These are phyloP conservation scores for Coemansia furcata DNA, from an alignment of 192 early-diverging fungal genomes.

Conservation along the genomic window DNA sequence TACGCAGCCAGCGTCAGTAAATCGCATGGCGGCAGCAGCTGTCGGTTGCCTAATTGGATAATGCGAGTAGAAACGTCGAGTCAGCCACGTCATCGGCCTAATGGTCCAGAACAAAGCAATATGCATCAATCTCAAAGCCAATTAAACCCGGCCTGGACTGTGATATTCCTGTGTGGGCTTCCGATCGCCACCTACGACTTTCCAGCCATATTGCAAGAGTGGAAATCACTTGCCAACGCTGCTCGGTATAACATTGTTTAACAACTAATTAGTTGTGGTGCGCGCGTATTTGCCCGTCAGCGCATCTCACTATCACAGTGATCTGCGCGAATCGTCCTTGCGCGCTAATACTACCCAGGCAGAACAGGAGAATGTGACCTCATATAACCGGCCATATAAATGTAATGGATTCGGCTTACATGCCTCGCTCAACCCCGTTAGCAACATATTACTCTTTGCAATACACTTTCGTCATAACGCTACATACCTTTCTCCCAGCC, in stretches of 20 bases:
- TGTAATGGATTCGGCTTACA: not conserved
- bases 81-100: not conserved
- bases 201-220: not conserved
- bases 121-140: not conserved
- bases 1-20: not conserved
- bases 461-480: not conserved
- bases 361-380: not conserved
- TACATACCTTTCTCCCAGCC: not conserved
- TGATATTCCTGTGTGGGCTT: slow-evolving; percentile 2
- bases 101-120: not conserved
- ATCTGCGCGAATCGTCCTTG: not conserved
- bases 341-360: not conserved
- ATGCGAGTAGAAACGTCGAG: not conserved
- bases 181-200: not conserved
- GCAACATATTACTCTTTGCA: not conserved
- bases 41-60: not conserved
- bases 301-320: not conserved
- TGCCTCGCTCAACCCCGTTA: not conserved
- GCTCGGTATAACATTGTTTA: not conserved
- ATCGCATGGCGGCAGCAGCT: not conserved
- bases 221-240: not conserved
- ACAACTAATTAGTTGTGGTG: not conserved
- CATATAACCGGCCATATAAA: not conserved
- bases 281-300: not conserved
- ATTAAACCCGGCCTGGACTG: not conserved